Conservation (phyloP, 1,284 basidiomycete genomes). For the Thecaphora thlaspeos region DNA sequence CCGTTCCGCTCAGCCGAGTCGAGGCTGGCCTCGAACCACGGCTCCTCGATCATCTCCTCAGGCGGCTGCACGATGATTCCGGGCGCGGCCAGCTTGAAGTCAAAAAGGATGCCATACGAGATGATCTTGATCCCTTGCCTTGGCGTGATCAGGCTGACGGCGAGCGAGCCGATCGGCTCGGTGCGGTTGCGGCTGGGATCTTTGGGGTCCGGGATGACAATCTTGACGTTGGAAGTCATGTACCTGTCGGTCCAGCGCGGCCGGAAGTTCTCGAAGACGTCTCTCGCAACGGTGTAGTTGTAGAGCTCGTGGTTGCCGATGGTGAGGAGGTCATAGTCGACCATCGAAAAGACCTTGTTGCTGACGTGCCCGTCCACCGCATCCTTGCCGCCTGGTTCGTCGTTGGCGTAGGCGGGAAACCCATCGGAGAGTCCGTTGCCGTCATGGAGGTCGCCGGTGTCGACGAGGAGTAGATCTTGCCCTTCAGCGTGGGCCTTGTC, state of each 20-base stretch:
- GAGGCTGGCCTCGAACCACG: slow-evolving; percentile 49
- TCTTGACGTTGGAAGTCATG: slow-evolving; percentile 47
- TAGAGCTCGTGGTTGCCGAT: slow-evolving; percentile 91
- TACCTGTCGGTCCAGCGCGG: slow-evolving; percentile 61
- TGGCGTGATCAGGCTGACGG: slow-evolving; percentile 40
- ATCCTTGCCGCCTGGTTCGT: slow-evolving; percentile 31
- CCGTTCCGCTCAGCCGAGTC: slow-evolving; percentile 32
- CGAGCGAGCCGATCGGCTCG: slow-evolving; percentile 43
- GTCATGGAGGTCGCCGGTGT: slow-evolving; percentile 54
- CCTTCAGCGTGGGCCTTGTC: slow-evolving; percentile 36
- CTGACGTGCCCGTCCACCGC: slow-evolving; percentile 48
- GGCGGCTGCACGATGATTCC: slow-evolving; percentile 46
- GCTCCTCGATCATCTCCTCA: slow-evolving; percentile 47
- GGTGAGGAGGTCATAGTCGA: slow-evolving; percentile 78
- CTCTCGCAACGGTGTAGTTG: slow-evolving; percentile 71
- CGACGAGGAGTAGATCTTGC: slow-evolving; percentile 54
- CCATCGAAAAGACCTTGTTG: slow-evolving; percentile 63
- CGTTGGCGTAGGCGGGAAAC: slow-evolving; percentile 28
- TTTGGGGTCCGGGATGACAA: slow-evolving; percentile 30
- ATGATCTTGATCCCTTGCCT: slow-evolving; percentile 43
- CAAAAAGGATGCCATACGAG: slow-evolving; percentile 51
- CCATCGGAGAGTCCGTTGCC: slow-evolving; percentile 55
- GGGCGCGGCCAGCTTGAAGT: slow-evolving; percentile 45
- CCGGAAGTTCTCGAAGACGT: slow-evolving; percentile 76
- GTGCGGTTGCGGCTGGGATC: slow-evolving; percentile 17